These are phyloP conservation scores for Akanthomyces lecanii DNA, from an alignment of 2,329 filamentous ascomycete species.

Conservation along the genomic window DNA sequence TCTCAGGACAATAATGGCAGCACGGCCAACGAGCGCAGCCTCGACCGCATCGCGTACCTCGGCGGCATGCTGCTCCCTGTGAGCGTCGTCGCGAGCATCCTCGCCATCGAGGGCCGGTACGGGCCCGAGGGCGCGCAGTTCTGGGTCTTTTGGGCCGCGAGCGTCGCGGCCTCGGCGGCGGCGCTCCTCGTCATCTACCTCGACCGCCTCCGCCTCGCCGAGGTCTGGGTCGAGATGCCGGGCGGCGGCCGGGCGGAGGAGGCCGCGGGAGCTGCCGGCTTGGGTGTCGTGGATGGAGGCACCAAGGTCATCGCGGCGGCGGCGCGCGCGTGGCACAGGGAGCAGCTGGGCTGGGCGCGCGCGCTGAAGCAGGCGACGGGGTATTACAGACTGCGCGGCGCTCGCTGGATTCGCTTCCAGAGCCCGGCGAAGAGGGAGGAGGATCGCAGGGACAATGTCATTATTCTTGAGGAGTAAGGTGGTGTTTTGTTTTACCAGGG, in stretches of 20 bases:
- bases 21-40: constrained; percentile 33
- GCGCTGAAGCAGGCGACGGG: constrained; percentile 40
- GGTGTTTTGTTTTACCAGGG: too few relatives aligned
- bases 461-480: constrained; percentile 1
- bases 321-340: constrained; percentile 38
- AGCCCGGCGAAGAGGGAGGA: not conserved
- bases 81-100: constrained; percentile 43
- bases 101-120: constrained; percentile 44
- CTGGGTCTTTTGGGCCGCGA: constrained; percentile 47
- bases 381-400: constrained; percentile 25
- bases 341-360: constrained; percentile 44
- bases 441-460: not conserved
- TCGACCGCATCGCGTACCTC: constrained; percentile 47
- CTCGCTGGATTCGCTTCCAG: constrained; percentile 10
- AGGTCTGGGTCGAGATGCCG: constrained; percentile 44
- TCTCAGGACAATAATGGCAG: not conserved
- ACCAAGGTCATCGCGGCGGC: constrained; percentile 23
- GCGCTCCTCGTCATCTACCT: constrained; percentile 44
- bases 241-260: constrained; percentile 20
- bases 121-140: constrained; percentile 39
- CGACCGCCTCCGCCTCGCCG: constrained; percentile 41
- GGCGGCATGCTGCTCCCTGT: constrained; percentile 46
- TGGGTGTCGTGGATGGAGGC: not conserved
- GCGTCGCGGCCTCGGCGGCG: constrained; percentile 34
- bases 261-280: constrained; percentile 22